phyloP scores from a whole-genome alignment of 2,329 filamentous ascomycete species.

The Cercospora canescens region DNA sequence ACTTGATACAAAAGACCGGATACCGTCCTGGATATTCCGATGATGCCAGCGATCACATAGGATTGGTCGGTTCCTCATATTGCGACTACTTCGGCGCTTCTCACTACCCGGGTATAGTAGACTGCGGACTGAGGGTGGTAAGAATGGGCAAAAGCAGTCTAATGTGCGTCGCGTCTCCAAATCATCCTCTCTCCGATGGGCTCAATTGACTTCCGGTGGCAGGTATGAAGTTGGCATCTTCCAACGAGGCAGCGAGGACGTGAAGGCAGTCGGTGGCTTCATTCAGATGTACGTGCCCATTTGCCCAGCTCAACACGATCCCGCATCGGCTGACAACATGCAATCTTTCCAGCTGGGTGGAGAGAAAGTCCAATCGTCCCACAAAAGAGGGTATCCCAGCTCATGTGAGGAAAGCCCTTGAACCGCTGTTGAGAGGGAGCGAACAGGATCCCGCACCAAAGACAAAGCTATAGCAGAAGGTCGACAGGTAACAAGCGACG shows the following conservation, averaged over 20 bases:
- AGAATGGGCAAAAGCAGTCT: conserved; percentile 85
- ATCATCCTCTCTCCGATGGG: too few relatives aligned
- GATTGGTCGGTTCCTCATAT: conserved; percentile 80
- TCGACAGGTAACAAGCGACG: background rate
- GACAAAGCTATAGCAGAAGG: conserved; percentile 21
- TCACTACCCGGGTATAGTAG: conserved; percentile 77
- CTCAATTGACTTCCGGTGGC: background rate
- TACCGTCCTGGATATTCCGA: conserved; percentile 61
- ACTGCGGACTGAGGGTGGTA: conserved; percentile 78
- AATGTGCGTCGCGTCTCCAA: conserved; percentile 41
- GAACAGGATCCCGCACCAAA: conserved; percentile 27
- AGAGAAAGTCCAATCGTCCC: conserved; percentile 70
- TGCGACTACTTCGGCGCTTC: conserved; percentile 78
- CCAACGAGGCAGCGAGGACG: conserved; percentile 67
- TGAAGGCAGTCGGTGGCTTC: conserved; percentile 59
- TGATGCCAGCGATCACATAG: conserved; percentile 76
- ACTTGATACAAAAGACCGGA: conserved; percentile 76
- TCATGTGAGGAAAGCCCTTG: conserved; percentile 51
- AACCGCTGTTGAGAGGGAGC: conserved; percentile 30
- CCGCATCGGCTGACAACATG: background rate
- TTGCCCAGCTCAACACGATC: background rate
- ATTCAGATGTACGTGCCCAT: conserved; percentile 20
- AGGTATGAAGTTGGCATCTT: conserved; percentile 85
- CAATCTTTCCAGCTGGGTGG: conserved; percentile 33
- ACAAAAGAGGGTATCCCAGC: conserved; percentile 63